A percentile compares a stretch with the other conserved stretches of the same genome.
phyloP scores from a whole-genome alignment of 768 basidiomycete genomes.

The Hypholoma sublateritium region DNA sequence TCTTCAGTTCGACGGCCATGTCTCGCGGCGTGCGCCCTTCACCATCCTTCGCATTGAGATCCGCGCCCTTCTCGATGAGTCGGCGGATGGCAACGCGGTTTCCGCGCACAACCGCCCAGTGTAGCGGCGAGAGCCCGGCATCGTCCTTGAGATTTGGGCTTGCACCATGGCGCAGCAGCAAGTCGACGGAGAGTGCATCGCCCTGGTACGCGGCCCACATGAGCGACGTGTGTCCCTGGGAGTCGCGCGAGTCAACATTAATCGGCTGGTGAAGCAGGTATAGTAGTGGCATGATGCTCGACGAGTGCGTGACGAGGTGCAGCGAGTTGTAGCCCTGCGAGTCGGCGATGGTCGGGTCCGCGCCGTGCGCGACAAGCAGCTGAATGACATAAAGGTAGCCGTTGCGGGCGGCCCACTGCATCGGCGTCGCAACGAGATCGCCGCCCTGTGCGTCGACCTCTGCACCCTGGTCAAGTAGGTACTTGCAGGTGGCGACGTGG shows the following conservation, averaged over 20 bases:
- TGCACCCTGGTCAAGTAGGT: slow-evolving; percentile 88
- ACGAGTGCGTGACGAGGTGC: slow-evolving; percentile 94
- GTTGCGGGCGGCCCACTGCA: slow-evolving; percentile 98
- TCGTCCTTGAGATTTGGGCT: slow-evolving; percentile 77
- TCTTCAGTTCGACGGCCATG: slow-evolving; percentile 94
- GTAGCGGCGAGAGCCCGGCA: slow-evolving; percentile 82
- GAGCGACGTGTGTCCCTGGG: slow-evolving; percentile 89
- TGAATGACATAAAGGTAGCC: slow-evolving; percentile 97
- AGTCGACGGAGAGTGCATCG: slow-evolving; percentile 91
- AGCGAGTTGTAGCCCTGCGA: slow-evolving; percentile 95
- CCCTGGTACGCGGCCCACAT: slow-evolving; percentile 99
- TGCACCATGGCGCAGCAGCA: slow-evolving; percentile 87
- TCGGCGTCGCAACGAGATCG: slow-evolving; percentile 89
- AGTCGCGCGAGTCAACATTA: slow-evolving; percentile 86
- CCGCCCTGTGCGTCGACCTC: slow-evolving; percentile 95
- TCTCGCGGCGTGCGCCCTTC: slow-evolving; percentile 88
- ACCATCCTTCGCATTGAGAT: slow-evolving; percentile 75
- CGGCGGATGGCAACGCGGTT: slow-evolving; percentile 84
- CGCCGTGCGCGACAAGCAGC: slow-evolving; percentile 83
- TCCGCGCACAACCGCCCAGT: slow-evolving; percentile 98
- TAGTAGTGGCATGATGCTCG: slow-evolving; percentile 90
- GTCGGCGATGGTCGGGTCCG: slow-evolving; percentile 90
- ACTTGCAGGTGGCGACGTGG: slow-evolving; percentile 84
- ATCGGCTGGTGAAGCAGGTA: slow-evolving; percentile 93
- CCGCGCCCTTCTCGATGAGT: slow-evolving; percentile 84